phyloP scores from a whole-genome alignment of 2,329 filamentous ascomycete genomes.

The Aspergillus aculeatinus region DNA sequence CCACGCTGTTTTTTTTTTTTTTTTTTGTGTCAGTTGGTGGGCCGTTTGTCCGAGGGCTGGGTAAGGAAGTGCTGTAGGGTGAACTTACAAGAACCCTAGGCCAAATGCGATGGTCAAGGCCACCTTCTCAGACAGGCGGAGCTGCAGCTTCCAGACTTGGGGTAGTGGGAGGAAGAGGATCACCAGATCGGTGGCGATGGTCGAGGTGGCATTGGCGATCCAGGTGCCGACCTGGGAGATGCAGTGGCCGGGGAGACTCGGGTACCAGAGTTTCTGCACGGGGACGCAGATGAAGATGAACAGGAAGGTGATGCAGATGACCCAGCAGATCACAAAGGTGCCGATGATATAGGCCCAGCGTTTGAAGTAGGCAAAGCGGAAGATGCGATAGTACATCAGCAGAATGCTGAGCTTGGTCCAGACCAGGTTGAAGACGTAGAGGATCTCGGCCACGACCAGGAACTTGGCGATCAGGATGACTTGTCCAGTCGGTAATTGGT shows the following conservation, averaged over 20 bases:
- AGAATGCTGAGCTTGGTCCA: conserved; percentile 31
- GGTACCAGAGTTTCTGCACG: conserved; percentile 30
- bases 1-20: conserved; percentile 19
- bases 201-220: conserved; percentile 27
- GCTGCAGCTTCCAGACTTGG: conserved; percentile 30
- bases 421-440: conserved; percentile 37
- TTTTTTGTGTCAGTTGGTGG: neutral
- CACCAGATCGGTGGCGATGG: conserved; percentile 26
- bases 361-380: conserved; percentile 29
- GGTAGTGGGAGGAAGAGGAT: conserved; percentile 29
- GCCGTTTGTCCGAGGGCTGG: too few species aligned
- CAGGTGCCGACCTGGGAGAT: conserved; percentile 30
- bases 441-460: conserved; percentile 42
- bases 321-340: conserved; percentile 26
- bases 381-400: conserved; percentile 32
- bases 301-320: conserved; percentile 29
- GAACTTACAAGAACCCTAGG: conserved; percentile 25
- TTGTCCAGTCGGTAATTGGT: conserved; percentile 35
- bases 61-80: too few species aligned
- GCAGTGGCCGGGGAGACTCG: conserved; percentile 25
- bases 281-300: conserved; percentile 33
- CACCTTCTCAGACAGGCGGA: conserved; percentile 21
- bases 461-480: conserved; percentile 34
- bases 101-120: conserved; percentile 24
- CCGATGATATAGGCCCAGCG: conserved; percentile 29